Percentiles rank a stretch among this genome's conserved stretches.
Evolutionary conservation across 2,329 filamentous ascomycete genomes (phyloP).

Genomic region (Arthroderma uncinatum): DNA sequence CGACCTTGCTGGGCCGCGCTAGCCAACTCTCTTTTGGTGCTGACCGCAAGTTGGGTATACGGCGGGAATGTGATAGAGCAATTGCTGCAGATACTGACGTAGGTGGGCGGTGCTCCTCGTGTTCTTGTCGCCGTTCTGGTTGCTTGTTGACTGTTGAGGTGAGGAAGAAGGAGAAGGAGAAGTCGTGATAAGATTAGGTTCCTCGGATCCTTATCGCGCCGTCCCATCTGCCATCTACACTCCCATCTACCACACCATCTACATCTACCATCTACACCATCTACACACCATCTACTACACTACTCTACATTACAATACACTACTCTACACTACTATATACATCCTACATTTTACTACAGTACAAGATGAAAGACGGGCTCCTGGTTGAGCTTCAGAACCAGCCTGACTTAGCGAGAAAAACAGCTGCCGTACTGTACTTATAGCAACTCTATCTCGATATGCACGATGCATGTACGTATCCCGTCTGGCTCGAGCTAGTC

Average conservation of each 20-base stretch:
- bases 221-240: no score
- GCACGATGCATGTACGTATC: neutral
- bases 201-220: neutral
- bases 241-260: no score
- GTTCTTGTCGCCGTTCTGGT: no score
- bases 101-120: neutral
- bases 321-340: neutral
- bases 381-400: neutral
- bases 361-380: no score
- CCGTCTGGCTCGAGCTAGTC: neutral
- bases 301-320: no score
- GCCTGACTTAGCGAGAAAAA: no score
- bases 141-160: neutral
- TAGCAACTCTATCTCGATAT: no score
- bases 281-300: no score
- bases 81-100: neutral
- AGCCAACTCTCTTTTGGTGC: neutral
- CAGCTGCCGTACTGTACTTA: no score
- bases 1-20: constrained; percentile 2
- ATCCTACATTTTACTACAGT: no score
- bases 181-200: constrained; percentile 2
- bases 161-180: neutral
- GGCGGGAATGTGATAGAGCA: neutral
- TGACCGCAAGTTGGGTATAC: constrained; percentile 15
- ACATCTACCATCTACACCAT: no score